Evolutionary conservation across 2,329 filamentous ascomycete species (phyloP).

Genomic region (Xylaria sp.): DNA sequence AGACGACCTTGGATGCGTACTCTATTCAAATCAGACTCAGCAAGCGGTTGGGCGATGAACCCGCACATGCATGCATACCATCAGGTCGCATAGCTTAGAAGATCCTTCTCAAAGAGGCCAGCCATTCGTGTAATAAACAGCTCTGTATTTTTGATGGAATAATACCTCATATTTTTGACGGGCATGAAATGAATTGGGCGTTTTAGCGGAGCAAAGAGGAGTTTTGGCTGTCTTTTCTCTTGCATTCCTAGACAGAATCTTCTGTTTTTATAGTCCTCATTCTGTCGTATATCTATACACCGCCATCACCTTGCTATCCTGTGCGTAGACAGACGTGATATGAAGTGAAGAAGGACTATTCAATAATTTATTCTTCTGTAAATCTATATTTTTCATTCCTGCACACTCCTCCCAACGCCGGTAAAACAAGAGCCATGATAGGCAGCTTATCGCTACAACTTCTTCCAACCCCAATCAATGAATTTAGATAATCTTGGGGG

Average conservation of each 20-base stretch:
- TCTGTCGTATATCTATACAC: conserved; percentile 8
- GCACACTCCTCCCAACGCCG: conserved; percentile 22
- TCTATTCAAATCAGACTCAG: neutral
- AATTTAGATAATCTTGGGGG: neutral
- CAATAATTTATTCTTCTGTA: neutral
- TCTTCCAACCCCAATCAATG: neutral
- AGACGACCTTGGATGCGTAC: conserved; percentile 8
- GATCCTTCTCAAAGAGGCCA: neutral
- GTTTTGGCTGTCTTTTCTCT: conserved; percentile 12
- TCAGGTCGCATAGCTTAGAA: no score
- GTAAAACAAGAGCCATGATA: conserved; percentile 10
- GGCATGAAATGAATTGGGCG: conserved; percentile 24
- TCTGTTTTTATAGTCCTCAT: neutral
- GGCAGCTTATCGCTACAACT: neutral
- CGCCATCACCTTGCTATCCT: neutral
- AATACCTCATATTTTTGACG: conserved; percentile 4
- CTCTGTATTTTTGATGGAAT: conserved; percentile 20
- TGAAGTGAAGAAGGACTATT: neutral
- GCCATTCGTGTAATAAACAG: conserved; percentile 2
- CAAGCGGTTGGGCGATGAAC: neutral
- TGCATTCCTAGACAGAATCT: neutral
- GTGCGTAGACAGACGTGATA: neutral
- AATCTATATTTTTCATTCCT: conserved; percentile 12
- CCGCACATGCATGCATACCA: no score
- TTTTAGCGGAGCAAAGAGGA: conserved; percentile 27